Base-by-base conservation (phyloP, 768 basidiomycete species). In the Galerina sulciceps region DNA sequence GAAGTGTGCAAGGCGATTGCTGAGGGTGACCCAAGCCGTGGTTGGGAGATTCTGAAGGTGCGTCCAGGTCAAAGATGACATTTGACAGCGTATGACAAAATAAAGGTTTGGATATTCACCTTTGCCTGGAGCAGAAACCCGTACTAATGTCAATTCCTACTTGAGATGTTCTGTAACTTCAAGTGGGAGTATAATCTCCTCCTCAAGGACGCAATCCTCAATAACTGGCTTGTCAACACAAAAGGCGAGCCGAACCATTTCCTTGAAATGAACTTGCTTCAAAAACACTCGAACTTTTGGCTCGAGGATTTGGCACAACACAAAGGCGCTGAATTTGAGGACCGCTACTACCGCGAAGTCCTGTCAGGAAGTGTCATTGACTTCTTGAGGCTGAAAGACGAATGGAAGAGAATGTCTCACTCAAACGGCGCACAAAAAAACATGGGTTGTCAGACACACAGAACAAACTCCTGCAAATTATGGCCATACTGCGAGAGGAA, bases 221-320 rank as follows among this genome's bases (percentile, higher is more conserved):
- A 53, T 31, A 72, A 71, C 51, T 73, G 71, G 71, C 61, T 75
- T 8, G 70, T 73, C 35, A 71, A 71, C 36, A 47, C 65, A n/a
- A 65, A 62, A 36, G 70, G 71, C 11, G 34, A 61, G 10, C 45
- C 62, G 0, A 63, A 63, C 1, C 47, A 43, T 3, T 74, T 68
- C 58, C 64, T 67, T 35, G 68, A 74, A 48, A 54, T 67, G 40
- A 71, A 74, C 38, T 53, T 74, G n/a, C 35, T 74, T 55, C 71
- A 74, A 54, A 70, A 73, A 51, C 65, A 70, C 38, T 58, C 58
- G 35, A 74, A 71, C 53, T 70, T 71, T 53, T 71, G 69, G 67
- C 55, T 69, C 14, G 62, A 69, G 59, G 65, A 69, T 45, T 56
- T 60, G n/a, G 67, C 57, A 0, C 65, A 66, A 34, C 63, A 66